Percentiles rank a stretch among this genome's conserved stretches.
phyloP scores from a whole-genome alignment of 176 grass and related monocot species.

The Chloris gayana region DNA sequence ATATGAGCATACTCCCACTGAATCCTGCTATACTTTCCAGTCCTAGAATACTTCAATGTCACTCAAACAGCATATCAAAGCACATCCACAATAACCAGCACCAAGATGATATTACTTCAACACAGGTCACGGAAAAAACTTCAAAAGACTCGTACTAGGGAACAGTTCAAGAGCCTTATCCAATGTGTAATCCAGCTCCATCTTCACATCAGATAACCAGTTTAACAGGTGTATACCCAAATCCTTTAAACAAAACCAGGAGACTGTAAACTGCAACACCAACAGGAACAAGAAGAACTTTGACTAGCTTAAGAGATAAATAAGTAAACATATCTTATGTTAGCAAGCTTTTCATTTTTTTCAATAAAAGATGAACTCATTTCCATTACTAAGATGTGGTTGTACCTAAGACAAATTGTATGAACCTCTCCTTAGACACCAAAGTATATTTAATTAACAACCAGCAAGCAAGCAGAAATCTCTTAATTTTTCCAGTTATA shows the following conservation, averaged over 20 bases:
- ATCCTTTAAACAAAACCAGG: neutral
- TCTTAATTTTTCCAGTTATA: too few species aligned
- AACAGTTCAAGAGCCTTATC: neutral
- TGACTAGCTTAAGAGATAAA: neutral
- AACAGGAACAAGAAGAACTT: neutral
- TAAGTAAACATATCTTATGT: too few species aligned
- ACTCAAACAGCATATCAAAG: neutral
- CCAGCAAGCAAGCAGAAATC: too few species aligned
- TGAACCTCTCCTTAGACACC: too few species aligned
- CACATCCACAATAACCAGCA: neutral
- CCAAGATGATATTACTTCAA: neutral
- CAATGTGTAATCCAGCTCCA: neutral
- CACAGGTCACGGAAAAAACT: neutral
- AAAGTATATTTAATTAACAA: too few species aligned
- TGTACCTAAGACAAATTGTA: too few species aligned
- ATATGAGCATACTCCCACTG: too few species aligned
- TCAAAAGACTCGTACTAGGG: neutral
- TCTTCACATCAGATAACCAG: neutral
- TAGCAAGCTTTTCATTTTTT: neutral
- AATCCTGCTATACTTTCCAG: too few species aligned
- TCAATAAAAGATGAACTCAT: too few species aligned
- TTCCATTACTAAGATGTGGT: too few species aligned
- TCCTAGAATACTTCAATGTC: neutral
- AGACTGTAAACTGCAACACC: neutral
- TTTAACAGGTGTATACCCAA: neutral